These are phyloP conservation scores for Tolypocladium amazonense DNA, from an alignment of 2,329 filamentous ascomycete genomes.

Conservation along the genomic window DNA sequence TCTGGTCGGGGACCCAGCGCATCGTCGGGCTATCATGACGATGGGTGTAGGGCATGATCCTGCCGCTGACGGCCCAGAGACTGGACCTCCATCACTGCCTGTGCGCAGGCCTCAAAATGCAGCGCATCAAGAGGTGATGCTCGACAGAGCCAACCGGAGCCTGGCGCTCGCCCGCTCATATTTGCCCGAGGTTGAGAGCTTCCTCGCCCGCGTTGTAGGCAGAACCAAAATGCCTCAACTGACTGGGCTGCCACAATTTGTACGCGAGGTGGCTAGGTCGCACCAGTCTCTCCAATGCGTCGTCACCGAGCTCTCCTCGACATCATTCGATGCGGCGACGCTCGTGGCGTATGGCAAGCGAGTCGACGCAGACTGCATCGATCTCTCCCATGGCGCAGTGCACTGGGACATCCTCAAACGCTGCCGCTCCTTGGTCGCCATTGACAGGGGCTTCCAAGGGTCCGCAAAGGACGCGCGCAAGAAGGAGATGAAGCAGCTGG, in stretches of 20 bases:
- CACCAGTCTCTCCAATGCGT: slow-evolving; percentile 5
- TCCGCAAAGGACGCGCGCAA: slow-evolving; percentile 15
- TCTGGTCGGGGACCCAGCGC: not conserved
- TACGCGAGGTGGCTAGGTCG: slow-evolving; percentile 10
- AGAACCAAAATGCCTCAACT: slow-evolving; percentile 2
- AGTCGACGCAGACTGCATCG: slow-evolving; percentile 13
- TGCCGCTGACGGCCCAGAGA: not conserved
- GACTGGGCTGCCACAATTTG: slow-evolving; percentile 12
- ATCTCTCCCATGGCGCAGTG: slow-evolving; percentile 9
- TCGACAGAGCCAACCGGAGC: slow-evolving; percentile 4
- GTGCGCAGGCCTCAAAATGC: not conserved
- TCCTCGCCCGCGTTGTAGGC: slow-evolving; percentile 5
- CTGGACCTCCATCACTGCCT: not conserved
- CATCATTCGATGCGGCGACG: slow-evolving; percentile 1
- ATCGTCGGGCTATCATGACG: not conserved
- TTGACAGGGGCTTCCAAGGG: slow-evolving; percentile 23
- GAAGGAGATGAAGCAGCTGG: slow-evolving; percentile 11
- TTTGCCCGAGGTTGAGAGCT: slow-evolving; percentile 9
- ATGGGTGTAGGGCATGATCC: not conserved
- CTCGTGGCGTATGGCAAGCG: slow-evolving; percentile 7
- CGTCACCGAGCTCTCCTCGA: slow-evolving; percentile 3
- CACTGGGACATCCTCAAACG: slow-evolving; percentile 23
- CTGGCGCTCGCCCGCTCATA: slow-evolving; percentile 4
- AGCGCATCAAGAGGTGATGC: slow-evolving; percentile 1
- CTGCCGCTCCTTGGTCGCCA: slow-evolving; percentile 16